Conservation (phyloP, 2,329 filamentous ascomycete species). For the Pleoardoris graminearum region DNA sequence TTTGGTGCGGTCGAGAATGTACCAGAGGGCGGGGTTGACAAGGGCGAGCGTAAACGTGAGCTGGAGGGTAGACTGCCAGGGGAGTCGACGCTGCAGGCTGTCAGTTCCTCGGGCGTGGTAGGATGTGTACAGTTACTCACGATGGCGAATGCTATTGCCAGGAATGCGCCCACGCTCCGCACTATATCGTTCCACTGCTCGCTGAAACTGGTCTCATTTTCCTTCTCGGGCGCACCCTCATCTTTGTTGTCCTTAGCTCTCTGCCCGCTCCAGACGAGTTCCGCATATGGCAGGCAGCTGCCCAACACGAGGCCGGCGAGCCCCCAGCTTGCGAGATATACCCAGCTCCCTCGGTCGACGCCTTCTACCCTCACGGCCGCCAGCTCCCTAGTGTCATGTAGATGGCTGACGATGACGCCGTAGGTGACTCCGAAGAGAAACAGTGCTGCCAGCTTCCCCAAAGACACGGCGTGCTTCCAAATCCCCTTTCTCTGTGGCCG, state of each 20-base stretch:
- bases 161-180: constrained; percentile 69
- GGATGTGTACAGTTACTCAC: constrained; percentile 58
- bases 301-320: constrained; percentile 76
- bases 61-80: constrained; percentile 95
- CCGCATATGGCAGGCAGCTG: constrained; percentile 80
- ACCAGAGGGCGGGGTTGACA: constrained; percentile 93
- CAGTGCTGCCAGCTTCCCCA: constrained; percentile 65
- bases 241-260: constrained; percentile 36
- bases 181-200: constrained; percentile 78
- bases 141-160: constrained; percentile 78
- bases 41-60: constrained; percentile 86
- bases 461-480: constrained; percentile 56
- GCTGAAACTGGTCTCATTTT: constrained; percentile 43
- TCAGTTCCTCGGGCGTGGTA: constrained; percentile 7
- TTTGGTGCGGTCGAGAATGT: constrained; percentile 87
- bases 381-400: constrained; percentile 71
- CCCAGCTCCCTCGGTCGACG: constrained; percentile 60
- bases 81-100: constrained; percentile 71
- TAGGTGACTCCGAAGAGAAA: constrained; percentile 82
- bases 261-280: constrained; percentile 68
- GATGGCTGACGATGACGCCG: constrained; percentile 76
- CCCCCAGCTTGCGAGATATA: constrained; percentile 82
- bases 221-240: constrained; percentile 8
- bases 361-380: constrained; percentile 64
- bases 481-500: constrained; percentile 21